phyloP scores from a whole-genome alignment of 768 basidiomycete genomes.

The Russula sp. region DNA sequence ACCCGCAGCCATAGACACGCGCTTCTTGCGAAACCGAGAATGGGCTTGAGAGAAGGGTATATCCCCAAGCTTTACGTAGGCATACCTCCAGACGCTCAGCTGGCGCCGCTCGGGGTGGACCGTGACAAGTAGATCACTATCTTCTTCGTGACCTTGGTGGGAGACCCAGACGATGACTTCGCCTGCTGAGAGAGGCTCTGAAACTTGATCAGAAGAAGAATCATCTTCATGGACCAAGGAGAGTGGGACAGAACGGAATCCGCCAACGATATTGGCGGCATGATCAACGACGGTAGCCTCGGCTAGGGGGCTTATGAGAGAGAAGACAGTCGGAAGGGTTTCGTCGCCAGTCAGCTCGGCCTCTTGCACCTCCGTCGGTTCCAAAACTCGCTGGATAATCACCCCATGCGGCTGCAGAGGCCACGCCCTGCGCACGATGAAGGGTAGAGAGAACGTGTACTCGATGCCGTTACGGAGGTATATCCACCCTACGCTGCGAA shows the following conservation, averaged over 20 bases:
- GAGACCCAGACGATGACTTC: constrained; percentile 64
- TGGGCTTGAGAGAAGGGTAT: constrained; percentile 37
- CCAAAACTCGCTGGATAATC: constrained; percentile 68
- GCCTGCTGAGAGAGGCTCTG: constrained; percentile 49
- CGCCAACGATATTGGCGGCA: constrained; percentile 52
- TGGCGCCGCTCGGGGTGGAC: constrained; percentile 45
- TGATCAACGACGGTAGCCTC: constrained; percentile 68
- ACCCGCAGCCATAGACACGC: constrained; percentile 23
- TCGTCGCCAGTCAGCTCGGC: constrained; percentile 58
- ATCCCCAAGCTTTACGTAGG: constrained; percentile 54
- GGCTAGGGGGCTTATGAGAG: constrained; percentile 66
- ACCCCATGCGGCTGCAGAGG: constrained; percentile 72
- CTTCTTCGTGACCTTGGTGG: constrained; percentile 33
- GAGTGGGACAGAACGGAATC: constrained; percentile 28
- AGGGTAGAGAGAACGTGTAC: constrained; percentile 74
- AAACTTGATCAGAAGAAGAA: constrained; percentile 42
- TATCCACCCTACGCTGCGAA: constrained; percentile 67
- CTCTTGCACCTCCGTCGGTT: constrained; percentile 58
- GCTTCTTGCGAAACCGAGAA: constrained; percentile 33
- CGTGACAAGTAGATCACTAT: constrained; percentile 50
- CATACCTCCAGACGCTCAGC: constrained; percentile 68
- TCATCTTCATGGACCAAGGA: constrained; percentile 23
- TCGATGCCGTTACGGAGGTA: constrained; percentile 64
- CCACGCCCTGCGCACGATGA: constrained; percentile 74
- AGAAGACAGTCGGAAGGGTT: constrained; percentile 73